Evolutionary conservation across 192 early-diverging fungal species (phyloP), one percentile per base, ranked within the genome.

Genomic region (Haplosporangium gracile): DNA sequence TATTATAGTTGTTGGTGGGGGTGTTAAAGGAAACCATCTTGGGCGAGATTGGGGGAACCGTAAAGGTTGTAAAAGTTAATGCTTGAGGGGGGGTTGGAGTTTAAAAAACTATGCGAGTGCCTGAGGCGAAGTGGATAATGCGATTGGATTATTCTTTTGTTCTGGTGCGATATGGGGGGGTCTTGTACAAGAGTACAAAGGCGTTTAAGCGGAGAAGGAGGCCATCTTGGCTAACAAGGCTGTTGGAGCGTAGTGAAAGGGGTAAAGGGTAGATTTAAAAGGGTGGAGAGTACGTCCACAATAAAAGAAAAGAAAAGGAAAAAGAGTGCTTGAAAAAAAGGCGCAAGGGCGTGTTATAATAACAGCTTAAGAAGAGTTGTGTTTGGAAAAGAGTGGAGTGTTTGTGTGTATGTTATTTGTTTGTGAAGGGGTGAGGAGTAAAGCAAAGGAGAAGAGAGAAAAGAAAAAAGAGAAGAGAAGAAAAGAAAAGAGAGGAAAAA

Each of bases 11-110:
- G 34, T 60, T 85, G 74, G 53, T 53, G 79, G 79, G 75, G 75
- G 63, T 72, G 51, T 70, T 85, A 80, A 79, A 79, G 84, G 84
- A 86, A 81, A 81, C 79, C 84, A 86, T 86, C 60, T 65, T 86
- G 84, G 79, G 34, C 57, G 77, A 53, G 40, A 74, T 72, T 70
- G 60, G 79, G 72, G 79, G 39, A 79, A 85, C 77, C 82, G 77
- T 42, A 63, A 75, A 79, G 77, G 82, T 73, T 85, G 38, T 74
- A 74, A 76, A 79, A 53, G 72, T 72, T 69, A 53, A 80, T 26
- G 74, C 26, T 36, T 70, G n/a, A 24, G 40, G 34, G 51, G 75
- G 72, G 57, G 71, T 38, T 74, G 57, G 78, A 63, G 70, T 74
- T 68, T 26, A 42, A 70, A 70, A 73, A 51, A 34, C 51, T 13